Base-by-base conservation (phyloP, 305 asterid species). In the Caryopteris hybrid region DNA sequence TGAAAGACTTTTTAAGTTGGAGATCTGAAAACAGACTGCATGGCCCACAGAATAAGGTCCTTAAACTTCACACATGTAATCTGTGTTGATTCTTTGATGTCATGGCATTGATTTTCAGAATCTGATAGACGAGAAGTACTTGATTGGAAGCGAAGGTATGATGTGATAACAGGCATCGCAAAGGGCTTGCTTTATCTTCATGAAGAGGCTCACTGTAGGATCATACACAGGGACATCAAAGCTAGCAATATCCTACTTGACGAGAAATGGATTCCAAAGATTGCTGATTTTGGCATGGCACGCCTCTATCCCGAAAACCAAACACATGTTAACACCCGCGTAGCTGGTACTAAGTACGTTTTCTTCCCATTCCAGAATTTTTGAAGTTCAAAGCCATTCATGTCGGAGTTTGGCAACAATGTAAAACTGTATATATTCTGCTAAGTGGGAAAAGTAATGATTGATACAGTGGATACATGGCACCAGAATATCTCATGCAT, bases 261-360 rank as follows among this genome's bases (percentile, higher is more conserved):
- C 63, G 96, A 92, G 25, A 92, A 84, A 61, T 95, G 96, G 95
- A 84, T 71, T 51, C 92, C 99, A 20, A 95, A 95, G 81, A 94
- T 94, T 76, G 99, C 98, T 29, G 98, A 94, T 83, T 94, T 94
- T 66, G 99, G 99, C 72, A 76, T 94, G 88, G 97, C 99, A 0
- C 91, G 98, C 62, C 89, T 95, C 20, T 92, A 53, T 72, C 77
- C 80, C 3, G 97, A 88, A 84, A 89, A 92, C 63, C 80, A 83
- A 76, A 89, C 97, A 0, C 96, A 92, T 58, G 86, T 92, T 52
- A 79, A 86, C 64, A 94, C 98, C 63, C 96, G 95, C 64, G 77
- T 84, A 65, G 96, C 96, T 67, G 98, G 98, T 64, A 87, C 98
- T 48, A 90, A 83, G 98, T 90, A 88, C 25, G 94, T 71, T 16